Evolutionary conservation across 352 stramenopile species (phyloP), one percentile per base, ranked within the genome.

Genomic region (Phytophthora kernoviae): DNA sequence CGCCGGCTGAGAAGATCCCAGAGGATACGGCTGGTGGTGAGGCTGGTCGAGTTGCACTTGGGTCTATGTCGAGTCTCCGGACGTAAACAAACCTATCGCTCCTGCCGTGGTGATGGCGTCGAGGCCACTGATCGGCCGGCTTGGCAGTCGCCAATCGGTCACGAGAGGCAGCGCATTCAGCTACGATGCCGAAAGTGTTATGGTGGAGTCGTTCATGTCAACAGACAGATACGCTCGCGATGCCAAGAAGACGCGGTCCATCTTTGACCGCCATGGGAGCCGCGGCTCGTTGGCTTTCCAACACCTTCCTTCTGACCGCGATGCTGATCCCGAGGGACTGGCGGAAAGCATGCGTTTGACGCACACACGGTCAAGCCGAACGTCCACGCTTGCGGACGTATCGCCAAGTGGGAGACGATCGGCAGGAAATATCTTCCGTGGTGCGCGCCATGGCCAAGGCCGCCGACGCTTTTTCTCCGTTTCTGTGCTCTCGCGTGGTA

Each of bases 151-250:
- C n/a, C 53, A 57, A 20, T 76, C 68, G 1, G 43, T 57, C 5
- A 80, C 73, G 22, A 81, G 87, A 44, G 87, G 87, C 43, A 91
- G 75, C 46, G 87, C 87, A 4, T 96, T 96, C 67, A 94, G 87
- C 61, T 96, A 96, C 71, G 87, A 96, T 32, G 85, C 87, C 18
- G 87, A 96, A 57, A 91, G 81, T 71, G 82, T 96, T 36, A 94
- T 96, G 87, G 87, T 93, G 22, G 84, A 94, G 65, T 91, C 84
- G 26, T 96, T 91, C 70, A 91, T 96, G 74, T 81, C 85, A 0
- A 90, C 81, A 6, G 79, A 95, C 51, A 73, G 84, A 5, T 90
- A 86, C 58, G 65, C 62, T 12, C 70, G 60, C 27, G 69, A 76
- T 14, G 52, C 65, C 1, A 78, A 77, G 49, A 81, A 73, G n/a